Conservation (phyloP, 257 asterid genomes). For the Mitragyna speciosa region DNA sequence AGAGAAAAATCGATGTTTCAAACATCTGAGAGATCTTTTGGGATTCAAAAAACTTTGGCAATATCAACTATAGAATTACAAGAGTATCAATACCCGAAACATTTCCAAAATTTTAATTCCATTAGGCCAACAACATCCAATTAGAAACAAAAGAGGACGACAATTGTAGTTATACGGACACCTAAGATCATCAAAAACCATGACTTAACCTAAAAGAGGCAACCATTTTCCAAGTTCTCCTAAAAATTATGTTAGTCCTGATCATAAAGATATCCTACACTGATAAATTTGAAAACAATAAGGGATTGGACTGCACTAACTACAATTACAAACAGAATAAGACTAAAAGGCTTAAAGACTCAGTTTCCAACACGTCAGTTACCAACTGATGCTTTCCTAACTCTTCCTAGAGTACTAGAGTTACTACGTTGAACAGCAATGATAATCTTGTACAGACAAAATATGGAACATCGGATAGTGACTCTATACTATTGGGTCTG, state of each 20-base stretch:
- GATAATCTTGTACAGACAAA: background rate
- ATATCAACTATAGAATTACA: background rate
- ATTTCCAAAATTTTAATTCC: background rate
- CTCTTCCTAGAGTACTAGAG: background rate
- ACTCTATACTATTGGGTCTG: background rate
- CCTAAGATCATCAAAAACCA: background rate
- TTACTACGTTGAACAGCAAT: background rate
- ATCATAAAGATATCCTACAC: background rate
- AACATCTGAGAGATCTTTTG: background rate
- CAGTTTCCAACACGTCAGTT: no score
- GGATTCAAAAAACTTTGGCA: no score
- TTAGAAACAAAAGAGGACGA: background rate
- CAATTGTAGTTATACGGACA: background rate
- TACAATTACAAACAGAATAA: no score
- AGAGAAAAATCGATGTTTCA: no score
- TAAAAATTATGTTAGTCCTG: background rate
- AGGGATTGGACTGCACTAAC: background rate
- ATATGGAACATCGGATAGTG: background rate
- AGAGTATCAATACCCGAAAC: background rate
- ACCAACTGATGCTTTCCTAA: background rate
- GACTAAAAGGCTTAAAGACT: background rate
- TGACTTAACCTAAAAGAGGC: background rate
- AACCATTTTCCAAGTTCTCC: background rate
- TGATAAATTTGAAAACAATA: background rate
- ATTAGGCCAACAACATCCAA: background rate